phyloP scores from a whole-genome alignment of 768 basidiomycete species.

The Termitomyces eurrhizus region DNA sequence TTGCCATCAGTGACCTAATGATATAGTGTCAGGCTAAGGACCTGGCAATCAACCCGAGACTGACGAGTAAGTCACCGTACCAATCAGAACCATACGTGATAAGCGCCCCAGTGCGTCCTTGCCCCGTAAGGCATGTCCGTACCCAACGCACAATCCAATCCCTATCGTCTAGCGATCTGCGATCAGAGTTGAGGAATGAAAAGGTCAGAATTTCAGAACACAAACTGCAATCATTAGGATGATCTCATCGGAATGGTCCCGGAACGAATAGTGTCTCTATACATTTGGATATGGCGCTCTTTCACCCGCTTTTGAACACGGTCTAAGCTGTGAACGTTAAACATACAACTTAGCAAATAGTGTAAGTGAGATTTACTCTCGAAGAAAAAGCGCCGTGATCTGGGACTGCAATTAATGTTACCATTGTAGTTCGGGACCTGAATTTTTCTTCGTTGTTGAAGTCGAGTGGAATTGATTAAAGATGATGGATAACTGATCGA shows the following conservation, averaged over 20 bases:
- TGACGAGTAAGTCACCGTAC: slow-evolving; percentile 60
- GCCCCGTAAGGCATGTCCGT: slow-evolving; percentile 51
- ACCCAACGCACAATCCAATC: slow-evolving; percentile 71
- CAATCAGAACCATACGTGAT: slow-evolving; percentile 59
- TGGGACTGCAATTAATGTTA: too few relatives aligned
- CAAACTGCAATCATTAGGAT: slow-evolving; percentile 59
- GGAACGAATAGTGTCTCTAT: slow-evolving; percentile 17
- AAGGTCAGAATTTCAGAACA: background rate
- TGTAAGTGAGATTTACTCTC: too few relatives aligned
- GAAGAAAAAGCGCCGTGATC: too few relatives aligned
- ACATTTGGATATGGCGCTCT: slow-evolving; percentile 81
- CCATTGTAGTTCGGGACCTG: too few relatives aligned
- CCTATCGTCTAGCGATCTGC: slow-evolving; percentile 70
- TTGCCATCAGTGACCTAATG: too few relatives aligned
- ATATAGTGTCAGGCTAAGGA: too few relatives aligned
- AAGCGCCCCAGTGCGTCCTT: slow-evolving; percentile 69
- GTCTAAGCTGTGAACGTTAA: slow-evolving; percentile 63
- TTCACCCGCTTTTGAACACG: slow-evolving; percentile 68
- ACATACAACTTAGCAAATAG: slow-evolving; percentile 30
- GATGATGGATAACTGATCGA: too few relatives aligned
- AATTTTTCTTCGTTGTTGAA: too few relatives aligned
- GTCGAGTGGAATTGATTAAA: too few relatives aligned
- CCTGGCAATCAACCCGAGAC: slow-evolving; percentile 18
- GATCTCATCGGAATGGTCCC: background rate
- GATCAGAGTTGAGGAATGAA: background rate